Conservation (phyloP, 306 rosid species). For the Ceratonia siliqua region DNA sequence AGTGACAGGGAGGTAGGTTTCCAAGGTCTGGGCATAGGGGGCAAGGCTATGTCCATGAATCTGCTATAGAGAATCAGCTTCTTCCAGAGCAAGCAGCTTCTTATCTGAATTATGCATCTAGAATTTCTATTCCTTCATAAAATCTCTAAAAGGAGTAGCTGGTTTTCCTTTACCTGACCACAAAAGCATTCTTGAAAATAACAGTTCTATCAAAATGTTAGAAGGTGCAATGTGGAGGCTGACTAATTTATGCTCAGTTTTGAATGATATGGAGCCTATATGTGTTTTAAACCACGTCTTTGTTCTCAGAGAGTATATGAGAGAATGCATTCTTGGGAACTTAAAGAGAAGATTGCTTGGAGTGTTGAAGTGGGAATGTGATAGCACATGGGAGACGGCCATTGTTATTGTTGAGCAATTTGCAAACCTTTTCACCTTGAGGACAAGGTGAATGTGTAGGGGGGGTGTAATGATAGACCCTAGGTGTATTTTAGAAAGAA, state of each 20-base stretch:
- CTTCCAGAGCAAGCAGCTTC: conserved; percentile 96
- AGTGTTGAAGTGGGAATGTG: too few species aligned
- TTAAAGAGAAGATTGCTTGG: conserved; percentile 96
- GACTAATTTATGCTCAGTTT: conserved; percentile 93
- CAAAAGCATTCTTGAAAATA: conserved; percentile 95
- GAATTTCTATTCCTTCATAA: conserved; percentile 68
- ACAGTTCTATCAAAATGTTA: conserved; percentile 87
- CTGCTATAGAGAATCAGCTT: too few species aligned
- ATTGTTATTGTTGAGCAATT: too few species aligned
- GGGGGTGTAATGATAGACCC: too few species aligned
- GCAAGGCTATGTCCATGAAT: too few species aligned
- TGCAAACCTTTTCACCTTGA: too few species aligned
- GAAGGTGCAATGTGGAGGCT: conserved; percentile 99
- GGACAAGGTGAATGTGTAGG: too few species aligned
- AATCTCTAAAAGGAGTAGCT: conserved; percentile 81
- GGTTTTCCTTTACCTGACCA: conserved; percentile 91
- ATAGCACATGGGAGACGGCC: too few species aligned
- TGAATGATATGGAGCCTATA: conserved; percentile 98
- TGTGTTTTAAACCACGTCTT: conserved; percentile 95
- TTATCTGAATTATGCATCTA: conserved; percentile 81
- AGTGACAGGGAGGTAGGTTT: too few species aligned
- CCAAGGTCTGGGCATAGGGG: too few species aligned
- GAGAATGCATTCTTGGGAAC: conserved; percentile 98
- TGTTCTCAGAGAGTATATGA: conserved; percentile 97
- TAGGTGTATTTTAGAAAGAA: too few species aligned